Conservation (phyloP, 768 basidiomycete genomes). For the Hirschioporus abietinus region DNA sequence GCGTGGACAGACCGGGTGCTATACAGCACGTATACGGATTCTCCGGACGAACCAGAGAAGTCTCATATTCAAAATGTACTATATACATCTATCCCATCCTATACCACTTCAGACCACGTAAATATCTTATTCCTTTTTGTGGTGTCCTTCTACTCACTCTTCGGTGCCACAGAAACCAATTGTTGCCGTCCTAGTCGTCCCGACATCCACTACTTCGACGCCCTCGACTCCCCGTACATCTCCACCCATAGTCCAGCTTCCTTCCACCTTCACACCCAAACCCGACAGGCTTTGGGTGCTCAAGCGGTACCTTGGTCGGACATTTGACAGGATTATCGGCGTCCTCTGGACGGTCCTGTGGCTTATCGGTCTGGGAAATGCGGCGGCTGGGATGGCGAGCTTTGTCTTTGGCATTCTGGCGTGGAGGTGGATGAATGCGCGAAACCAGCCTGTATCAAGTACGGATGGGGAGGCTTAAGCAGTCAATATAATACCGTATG, state of each 20-base stretch:
- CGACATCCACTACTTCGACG: slow-evolving; percentile 28
- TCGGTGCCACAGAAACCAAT: slow-evolving; percentile 69
- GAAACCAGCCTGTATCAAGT: not conserved
- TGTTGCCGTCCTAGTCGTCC: slow-evolving; percentile 64
- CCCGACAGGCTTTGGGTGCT: slow-evolving; percentile 48
- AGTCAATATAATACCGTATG: too few relatives aligned
- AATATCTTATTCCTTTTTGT: slow-evolving; percentile 20
- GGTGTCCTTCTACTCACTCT: slow-evolving; percentile 5
- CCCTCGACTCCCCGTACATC: slow-evolving; percentile 23
- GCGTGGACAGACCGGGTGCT: slow-evolving; percentile 94
- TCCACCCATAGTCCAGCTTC: slow-evolving; percentile 44
- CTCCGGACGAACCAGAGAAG: slow-evolving; percentile 40
- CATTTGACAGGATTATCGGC: slow-evolving; percentile 71
- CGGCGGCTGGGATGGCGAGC: slow-evolving; percentile 65
- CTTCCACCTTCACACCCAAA: slow-evolving; percentile 40
- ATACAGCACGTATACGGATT: slow-evolving; percentile 72
- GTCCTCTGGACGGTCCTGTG: slow-evolving; percentile 74
- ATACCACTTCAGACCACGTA: slow-evolving; percentile 89
- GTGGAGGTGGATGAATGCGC: slow-evolving; percentile 32
- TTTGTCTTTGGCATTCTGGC: slow-evolving; percentile 61
- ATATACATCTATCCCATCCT: slow-evolving; percentile 77
- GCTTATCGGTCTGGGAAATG: slow-evolving; percentile 72
- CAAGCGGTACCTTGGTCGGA: slow-evolving; percentile 62
- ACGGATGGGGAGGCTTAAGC: not conserved
- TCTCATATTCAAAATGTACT: slow-evolving; percentile 59